Evolutionary conservation across 1,284 basidiomycete species (phyloP), one percentile per base, ranked within the genome.

Genomic region (Melampsora americana): DNA sequence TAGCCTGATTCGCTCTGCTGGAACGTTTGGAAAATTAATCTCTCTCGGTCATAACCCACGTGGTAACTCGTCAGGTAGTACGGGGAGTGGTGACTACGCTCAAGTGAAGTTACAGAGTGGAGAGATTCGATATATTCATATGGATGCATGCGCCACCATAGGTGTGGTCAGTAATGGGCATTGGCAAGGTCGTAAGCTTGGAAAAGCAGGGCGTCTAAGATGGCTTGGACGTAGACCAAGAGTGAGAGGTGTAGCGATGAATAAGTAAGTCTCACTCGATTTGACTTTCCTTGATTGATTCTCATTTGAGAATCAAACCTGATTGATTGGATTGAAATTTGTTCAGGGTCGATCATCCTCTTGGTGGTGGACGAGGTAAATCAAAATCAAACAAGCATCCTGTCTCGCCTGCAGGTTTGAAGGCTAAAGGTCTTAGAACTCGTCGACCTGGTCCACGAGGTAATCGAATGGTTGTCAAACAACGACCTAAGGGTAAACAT

Each of bases 161-260:
- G 95, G 96, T 2, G 89, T 89, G 77, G 94, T 98, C 77, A 93
- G 92, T 85, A 99, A 99, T 84, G 87, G 90, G 74, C 86, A 96
- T 79, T 94, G 93, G 89, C 92, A 93, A 84, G 89, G 90, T 79
- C 86, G 89, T 28, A 88, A 86, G 66, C 84, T 98, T 61, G 95
- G 94, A 59, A 99, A 99, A 84, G 95, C 96, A 20, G 95, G 95
- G 60, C 85, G 95, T 78, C 86, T 86, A 67, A 87, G 96, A 66
- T 96, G 94, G 93, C 84, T 98, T 35, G 95, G 95, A 50, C 85
- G 89, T 80, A 85, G 91, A 80, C 95, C 95, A 2, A 88, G 88
- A 78, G 93, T 97, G 44, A 89, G 95, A 83, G 95, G 95, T 90
- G 90, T 97, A 78, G 95, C 95, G 32, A 98, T 97, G 95, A 99